Evolutionary conservation across 306 rosid species (phyloP).

Genomic region (Casuarina equisetifolia): DNA sequence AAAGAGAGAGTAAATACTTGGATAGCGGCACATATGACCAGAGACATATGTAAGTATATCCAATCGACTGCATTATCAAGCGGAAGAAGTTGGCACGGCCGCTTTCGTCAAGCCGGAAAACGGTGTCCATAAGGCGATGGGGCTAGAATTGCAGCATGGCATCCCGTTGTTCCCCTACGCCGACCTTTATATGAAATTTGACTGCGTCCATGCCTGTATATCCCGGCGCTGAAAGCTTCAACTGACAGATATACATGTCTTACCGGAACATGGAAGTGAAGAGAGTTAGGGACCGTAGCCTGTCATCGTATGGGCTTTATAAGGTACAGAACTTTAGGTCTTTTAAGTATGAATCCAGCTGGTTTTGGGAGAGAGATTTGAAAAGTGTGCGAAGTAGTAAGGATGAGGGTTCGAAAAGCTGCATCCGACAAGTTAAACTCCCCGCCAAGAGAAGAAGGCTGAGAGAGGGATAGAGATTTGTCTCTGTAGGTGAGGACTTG

Average conservation of each 20-base stretch:
- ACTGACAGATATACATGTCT: background rate
- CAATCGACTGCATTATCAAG: constrained; percentile 43
- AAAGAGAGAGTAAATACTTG: constrained; percentile 42
- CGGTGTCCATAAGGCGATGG: constrained; percentile 50
- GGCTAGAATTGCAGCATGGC: constrained; percentile 22
- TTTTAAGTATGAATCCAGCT: background rate
- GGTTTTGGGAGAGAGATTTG: constrained; percentile 27
- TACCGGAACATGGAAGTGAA: background rate
- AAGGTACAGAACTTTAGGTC: background rate
- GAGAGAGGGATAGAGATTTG: too few species aligned
- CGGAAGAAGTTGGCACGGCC: constrained; percentile 46
- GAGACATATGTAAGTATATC: constrained; percentile 72
- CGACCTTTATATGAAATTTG: background rate
- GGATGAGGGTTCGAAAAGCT: background rate
- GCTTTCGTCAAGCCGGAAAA: constrained; percentile 47
- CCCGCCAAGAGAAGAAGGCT: too few species aligned
- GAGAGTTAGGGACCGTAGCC: background rate
- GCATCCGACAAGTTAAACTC: too few species aligned
- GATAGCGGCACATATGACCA: constrained; percentile 57
- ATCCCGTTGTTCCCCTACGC: background rate
- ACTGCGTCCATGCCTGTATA: background rate
- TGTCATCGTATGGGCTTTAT: background rate
- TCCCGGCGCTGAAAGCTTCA: background rate
- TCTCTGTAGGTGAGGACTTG: too few species aligned
- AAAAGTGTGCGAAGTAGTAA: constrained; percentile 40